Base-by-base conservation (phyloP, 176 grass and related monocot species). In the Triticum aestivum region DNA sequence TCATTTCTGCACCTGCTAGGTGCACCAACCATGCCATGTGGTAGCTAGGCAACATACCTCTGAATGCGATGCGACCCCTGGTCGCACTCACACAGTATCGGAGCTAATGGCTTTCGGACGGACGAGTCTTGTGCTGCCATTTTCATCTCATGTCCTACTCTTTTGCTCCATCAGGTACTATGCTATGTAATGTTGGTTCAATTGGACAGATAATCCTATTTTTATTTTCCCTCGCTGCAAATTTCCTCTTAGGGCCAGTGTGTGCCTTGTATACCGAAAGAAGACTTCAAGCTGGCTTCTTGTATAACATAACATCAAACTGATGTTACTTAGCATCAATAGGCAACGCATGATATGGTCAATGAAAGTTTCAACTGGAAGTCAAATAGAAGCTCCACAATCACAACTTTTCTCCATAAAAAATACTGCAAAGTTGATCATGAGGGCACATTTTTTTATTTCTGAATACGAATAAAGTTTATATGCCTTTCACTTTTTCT, bases 11-110 rank as follows among this genome's bases (percentile, higher is more conserved):
- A 72, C 45, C 45, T 30, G 72, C 72, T 29, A 3, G 11, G 35
- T 51, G 67, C 81, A 83, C 35, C 81, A 37, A 61, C 33, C 35
- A 68, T 56, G 27, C 51, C 69, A 30, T 73, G 81, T 30, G 81
- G 69, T 73, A 39, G 81, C 51, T 72, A 39, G 33, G 51, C 8
- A 61, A 0, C 68, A 8, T 71, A 20, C 68, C 67, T 73, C 47
- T 61, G 34, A 77, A 70, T 73, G 17, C 2, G 49, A 61, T 42
- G 26, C 26, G 26, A 26, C 26, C 26, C 26, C 26, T n/a, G n/a
- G 67, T 9, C 65, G 30, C 8, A 18, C 35, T 79, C 42, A 9
- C 73, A 54, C 44, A 68, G 10, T 63, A 77, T 9, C 61, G 5
- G 27, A 54, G 27, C 26, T 54, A 21, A 6, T 33, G 49, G 5